Conservation (phyloP, 1,284 basidiomycete genomes). For the Vanrija sp. region DNA sequence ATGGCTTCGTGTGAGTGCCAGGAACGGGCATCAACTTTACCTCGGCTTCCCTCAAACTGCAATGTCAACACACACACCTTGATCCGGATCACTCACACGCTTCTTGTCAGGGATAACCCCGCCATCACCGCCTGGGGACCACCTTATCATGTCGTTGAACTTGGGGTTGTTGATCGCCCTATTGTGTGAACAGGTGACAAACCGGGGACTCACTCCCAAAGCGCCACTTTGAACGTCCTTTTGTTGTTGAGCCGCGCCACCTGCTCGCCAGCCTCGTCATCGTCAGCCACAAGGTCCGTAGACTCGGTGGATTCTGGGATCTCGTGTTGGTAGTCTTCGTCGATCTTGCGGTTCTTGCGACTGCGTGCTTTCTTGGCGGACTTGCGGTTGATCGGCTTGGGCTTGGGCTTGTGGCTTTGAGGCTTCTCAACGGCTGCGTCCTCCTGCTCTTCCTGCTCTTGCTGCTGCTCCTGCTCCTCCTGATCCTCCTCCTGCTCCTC, state of each 20-base stretch:
- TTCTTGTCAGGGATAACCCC: slow-evolving; percentile 10
- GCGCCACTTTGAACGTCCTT: slow-evolving; percentile 11
- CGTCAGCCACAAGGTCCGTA: too few species aligned
- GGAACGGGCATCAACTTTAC: not conserved
- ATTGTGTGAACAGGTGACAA: not conserved
- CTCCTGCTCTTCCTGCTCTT: too few species aligned
- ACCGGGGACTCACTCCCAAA: slow-evolving; percentile 15
- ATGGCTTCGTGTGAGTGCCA: slow-evolving; percentile 7
- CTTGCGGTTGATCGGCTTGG: too few species aligned
- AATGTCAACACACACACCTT: not conserved
- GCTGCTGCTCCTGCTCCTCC: too few species aligned
- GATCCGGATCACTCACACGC: slow-evolving; percentile 1
- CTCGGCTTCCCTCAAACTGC: slow-evolving; percentile 11
- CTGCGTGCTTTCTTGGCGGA: too few species aligned
- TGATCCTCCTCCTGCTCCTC: too few species aligned
- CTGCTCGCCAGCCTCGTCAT: too few species aligned
- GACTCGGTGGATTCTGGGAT: too few species aligned
- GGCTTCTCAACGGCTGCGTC: too few species aligned
- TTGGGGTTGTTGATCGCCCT: slow-evolving; percentile 12
- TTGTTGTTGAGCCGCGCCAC: not conserved
- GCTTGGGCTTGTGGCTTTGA: too few species aligned
- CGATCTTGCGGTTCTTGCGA: too few species aligned
- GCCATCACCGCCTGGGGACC: slow-evolving; percentile 5
- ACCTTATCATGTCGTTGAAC: slow-evolving; percentile 2
- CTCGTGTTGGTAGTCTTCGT: too few species aligned